Evolutionary conservation across 768 basidiomycete species (phyloP).

Genomic region (Suillus tomentosus): DNA sequence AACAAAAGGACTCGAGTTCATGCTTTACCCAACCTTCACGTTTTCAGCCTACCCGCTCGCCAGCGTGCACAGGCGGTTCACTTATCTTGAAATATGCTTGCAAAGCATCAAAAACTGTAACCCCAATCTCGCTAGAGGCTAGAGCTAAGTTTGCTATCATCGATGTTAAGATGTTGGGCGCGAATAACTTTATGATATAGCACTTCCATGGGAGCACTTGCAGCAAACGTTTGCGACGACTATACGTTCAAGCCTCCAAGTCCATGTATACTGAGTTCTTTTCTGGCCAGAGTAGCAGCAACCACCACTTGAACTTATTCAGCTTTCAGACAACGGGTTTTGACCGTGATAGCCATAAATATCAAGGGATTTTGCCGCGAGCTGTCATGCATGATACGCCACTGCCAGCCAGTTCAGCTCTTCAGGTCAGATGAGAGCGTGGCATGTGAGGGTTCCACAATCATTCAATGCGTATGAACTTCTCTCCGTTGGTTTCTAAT

Average conservation of each 20-base stretch:
- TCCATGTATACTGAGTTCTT: not conserved
- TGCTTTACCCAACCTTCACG: not conserved
- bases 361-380: not conserved
- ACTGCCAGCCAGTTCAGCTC: not conserved
- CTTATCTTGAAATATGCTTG: not conserved
- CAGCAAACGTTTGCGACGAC: not conserved
- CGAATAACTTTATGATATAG: not conserved
- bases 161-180: not conserved
- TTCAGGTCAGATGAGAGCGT: not conserved
- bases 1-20: not conserved
- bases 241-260: not conserved
- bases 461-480: not conserved
- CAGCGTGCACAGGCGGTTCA: not conserved
- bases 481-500: not conserved
- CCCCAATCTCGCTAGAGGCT: not conserved
- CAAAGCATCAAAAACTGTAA: not conserved
- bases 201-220: not conserved
- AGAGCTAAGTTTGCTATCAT: not conserved
- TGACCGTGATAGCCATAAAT: not conserved
- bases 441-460: not conserved
- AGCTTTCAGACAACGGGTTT: not conserved
- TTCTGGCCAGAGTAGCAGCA: not conserved
- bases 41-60: not conserved
- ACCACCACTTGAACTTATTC: not conserved
- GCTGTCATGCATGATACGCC: not conserved